Percentiles rank a stretch among this genome's conserved stretches.
Evolutionary conservation across 2,329 filamentous ascomycete genomes (phyloP).

Genomic region (Penicillium sumatraense): DNA sequence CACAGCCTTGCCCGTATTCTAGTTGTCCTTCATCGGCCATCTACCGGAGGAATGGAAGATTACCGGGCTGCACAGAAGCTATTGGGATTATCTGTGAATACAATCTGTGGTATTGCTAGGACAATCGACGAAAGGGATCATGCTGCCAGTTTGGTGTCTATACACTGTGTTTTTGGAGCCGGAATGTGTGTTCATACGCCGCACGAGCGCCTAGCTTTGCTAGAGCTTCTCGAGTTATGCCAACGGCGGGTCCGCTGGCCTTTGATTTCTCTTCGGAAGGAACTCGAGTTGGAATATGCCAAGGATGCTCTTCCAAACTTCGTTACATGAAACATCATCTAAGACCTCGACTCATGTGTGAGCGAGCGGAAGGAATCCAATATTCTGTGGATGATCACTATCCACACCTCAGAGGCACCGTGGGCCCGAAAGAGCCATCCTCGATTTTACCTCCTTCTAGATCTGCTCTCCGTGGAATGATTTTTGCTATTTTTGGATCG

Average conservation of each 20-base stretch:
- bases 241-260: slow-evolving; percentile 30
- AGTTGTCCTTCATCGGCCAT: slow-evolving; percentile 58
- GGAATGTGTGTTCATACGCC: slow-evolving; percentile 30
- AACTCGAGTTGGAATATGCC: slow-evolving; percentile 30
- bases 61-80: slow-evolving; percentile 39
- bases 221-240: slow-evolving; percentile 27
- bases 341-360: neutral
- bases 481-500: no score
- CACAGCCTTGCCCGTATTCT: slow-evolving; percentile 60
- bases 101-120: slow-evolving; percentile 33
- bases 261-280: slow-evolving; percentile 24
- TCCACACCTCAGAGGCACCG: no score
- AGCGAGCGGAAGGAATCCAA: no score
- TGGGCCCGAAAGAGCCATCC: no score
- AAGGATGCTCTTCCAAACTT: slow-evolving; percentile 25
- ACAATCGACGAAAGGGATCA: slow-evolving; percentile 24
- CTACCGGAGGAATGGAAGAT: slow-evolving; percentile 54
- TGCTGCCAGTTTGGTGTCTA: slow-evolving; percentile 25
- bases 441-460: no score
- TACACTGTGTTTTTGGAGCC: slow-evolving; percentile 34
- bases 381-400: no score
- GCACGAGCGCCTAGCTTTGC: slow-evolving; percentile 26
- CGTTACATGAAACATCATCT: slow-evolving; percentile 7
- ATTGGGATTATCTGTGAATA: slow-evolving; percentile 26
- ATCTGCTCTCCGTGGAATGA: no score